Percentiles rank a stretch among this genome's conserved stretches.
These are phyloP conservation scores for Beta corolliflora DNA, from an alignment of 179 eudicot genomes.

Conservation along the genomic window DNA sequence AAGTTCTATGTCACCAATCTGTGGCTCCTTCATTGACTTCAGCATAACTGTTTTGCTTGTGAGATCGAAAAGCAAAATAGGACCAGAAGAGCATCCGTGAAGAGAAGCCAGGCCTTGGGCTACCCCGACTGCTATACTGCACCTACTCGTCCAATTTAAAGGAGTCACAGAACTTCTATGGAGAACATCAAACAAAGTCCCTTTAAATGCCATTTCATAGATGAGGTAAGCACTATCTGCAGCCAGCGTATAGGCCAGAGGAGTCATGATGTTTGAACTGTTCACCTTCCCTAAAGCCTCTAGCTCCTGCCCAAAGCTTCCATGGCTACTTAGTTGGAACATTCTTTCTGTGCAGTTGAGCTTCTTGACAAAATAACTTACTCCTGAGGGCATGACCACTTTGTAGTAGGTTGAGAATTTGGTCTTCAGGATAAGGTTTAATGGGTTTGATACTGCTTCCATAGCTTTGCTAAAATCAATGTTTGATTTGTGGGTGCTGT, in stretches of 20 bases:
- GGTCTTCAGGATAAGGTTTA: slow-evolving; percentile 49
- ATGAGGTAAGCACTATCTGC: slow-evolving; percentile 66
- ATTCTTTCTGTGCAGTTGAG: slow-evolving; percentile 70
- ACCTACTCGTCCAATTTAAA: slow-evolving; percentile 83
- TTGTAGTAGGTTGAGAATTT: slow-evolving; percentile 77
- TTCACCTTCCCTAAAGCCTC: slow-evolving; percentile 58
- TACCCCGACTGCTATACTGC: slow-evolving; percentile 77
- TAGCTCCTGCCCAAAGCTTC: slow-evolving; percentile 60
- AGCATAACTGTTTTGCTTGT: slow-evolving; percentile 65
- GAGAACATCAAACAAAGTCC: slow-evolving; percentile 65
- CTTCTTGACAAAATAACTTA: slow-evolving; percentile 71
- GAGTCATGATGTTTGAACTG: slow-evolving; percentile 82
- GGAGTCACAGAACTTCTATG: slow-evolving; percentile 46
- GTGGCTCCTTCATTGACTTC: slow-evolving; percentile 78
- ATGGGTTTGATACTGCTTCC: slow-evolving; percentile 53
- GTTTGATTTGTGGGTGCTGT: slow-evolving; percentile 60
- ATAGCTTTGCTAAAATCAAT: slow-evolving; percentile 70
- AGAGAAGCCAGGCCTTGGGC: slow-evolving; percentile 83
- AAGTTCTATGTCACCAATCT: slow-evolving; percentile 83
- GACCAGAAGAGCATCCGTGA: slow-evolving; percentile 66
- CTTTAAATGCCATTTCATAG: slow-evolving; percentile 61
- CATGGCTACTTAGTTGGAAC: slow-evolving; percentile 53
- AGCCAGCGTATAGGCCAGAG: slow-evolving; percentile 73
- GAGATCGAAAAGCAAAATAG: slow-evolving; percentile 73
- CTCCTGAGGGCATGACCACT: slow-evolving; percentile 75